phyloP scores from a whole-genome alignment of 352 stramenopile species.

The Globisporangium carolinianum region DNA sequence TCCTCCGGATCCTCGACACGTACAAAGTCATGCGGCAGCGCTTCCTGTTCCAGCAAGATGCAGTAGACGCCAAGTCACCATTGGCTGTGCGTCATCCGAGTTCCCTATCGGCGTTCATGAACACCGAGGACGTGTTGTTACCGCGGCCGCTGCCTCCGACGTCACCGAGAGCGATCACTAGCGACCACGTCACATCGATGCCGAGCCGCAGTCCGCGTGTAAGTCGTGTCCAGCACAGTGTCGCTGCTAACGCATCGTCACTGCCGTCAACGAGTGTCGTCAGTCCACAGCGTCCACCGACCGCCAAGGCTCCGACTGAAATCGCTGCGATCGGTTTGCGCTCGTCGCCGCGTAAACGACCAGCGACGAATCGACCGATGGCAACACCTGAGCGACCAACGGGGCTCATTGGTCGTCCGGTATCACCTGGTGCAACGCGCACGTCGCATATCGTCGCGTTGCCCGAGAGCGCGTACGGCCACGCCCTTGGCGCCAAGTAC shows the following conservation, averaged over 20 bases:
- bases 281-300: constrained; percentile 15
- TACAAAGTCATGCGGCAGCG: constrained; percentile 68
- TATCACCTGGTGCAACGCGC: constrained; percentile 39
- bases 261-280: not conserved
- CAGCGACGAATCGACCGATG: constrained; percentile 22
- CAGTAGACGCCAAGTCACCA: not conserved
- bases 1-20: constrained; percentile 49
- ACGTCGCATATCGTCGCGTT: constrained; percentile 31
- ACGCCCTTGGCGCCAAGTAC: constrained; percentile 40
- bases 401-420: constrained; percentile 23
- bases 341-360: constrained; percentile 32
- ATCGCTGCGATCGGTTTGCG: constrained; percentile 6
- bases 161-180: constrained; percentile 7
- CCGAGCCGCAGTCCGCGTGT: constrained; percentile 8
- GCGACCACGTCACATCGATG: not conserved
- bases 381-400: constrained; percentile 29
- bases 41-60: constrained; percentile 32
- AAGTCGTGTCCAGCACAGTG: constrained; percentile 8
- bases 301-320: not conserved
- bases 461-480: constrained; percentile 36
- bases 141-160: constrained; percentile 21
- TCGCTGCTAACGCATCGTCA: not conserved
- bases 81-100: constrained; percentile 3
- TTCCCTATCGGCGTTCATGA: constrained; percentile 4
- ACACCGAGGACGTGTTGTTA: constrained; percentile 3